Base-by-base conservation (phyloP, 2,329 filamentous ascomycete genomes). In the Pseudogymnoascus sp. region DNA sequence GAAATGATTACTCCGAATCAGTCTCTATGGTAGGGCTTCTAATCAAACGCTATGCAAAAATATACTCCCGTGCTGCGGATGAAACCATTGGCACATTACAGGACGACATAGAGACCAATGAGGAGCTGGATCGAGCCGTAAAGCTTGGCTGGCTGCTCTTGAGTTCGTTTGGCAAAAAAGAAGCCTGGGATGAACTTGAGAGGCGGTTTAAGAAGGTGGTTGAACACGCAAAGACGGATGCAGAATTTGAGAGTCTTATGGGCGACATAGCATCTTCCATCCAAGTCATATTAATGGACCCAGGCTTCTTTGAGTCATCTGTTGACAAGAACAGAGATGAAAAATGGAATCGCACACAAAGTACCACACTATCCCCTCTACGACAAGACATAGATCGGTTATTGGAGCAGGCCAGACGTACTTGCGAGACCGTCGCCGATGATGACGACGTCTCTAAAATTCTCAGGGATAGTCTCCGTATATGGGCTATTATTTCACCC, bases 1-100 rank as follows among this genome's bases (percentile, higher is more conserved):
- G 89, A 61, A 84, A 82, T 7, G 91, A 96, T 73, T 97, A 97
- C 73, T 86, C 88, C 0, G 87, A 93, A 59, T 96, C 93, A 0
- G 91, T 96, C 0, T 91, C 90, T 0, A 91, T 87, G 0, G 75
- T 97, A 33, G 85, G 89, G 0, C 76, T 87, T 7, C 80, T 97
- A 5, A 81, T 97, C 63, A 85, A 91, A 71, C 85, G 88, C 44
- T 96, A 96, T 74, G 88, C 90, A 9, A 78, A 85, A 66, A 80
- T 87, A 9, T 97, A 97, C 73, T 90, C 91, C 0, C 85, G 86
- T 37, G 88, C 87, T 0, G 83, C 87, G 0, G 83, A 88, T 62
- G 84, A 91, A 59, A 83, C 90, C 0, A 79, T 87, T 2, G 80
- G 85, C 23, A 83, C 84, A 1, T 83, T 88, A 0, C 83, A 90